These are phyloP conservation scores for Amanita pallidorosea DNA, from an alignment of 768 basidiomycete genomes.

Conservation along the genomic window DNA sequence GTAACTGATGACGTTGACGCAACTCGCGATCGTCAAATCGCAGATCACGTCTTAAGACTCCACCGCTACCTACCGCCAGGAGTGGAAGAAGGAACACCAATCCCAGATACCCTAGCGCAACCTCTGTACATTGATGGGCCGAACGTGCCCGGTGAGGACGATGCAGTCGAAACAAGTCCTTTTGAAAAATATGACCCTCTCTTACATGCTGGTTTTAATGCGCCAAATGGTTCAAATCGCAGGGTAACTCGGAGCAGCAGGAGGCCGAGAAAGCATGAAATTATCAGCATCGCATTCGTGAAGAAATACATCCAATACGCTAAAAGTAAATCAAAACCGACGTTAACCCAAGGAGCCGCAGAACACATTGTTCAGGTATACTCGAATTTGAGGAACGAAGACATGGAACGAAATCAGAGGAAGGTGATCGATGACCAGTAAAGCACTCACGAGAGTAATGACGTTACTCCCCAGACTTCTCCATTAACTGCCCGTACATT, in stretches of 20 bases:
- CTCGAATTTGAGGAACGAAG: constrained; percentile 84
- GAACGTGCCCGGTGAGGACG: constrained; percentile 36
- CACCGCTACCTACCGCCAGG: constrained; percentile 96
- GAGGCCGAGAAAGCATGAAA: constrained; percentile 62
- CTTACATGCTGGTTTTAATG: constrained; percentile 70
- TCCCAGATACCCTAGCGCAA: constrained; percentile 80
- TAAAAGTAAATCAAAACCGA: constrained; percentile 79
- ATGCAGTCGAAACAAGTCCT: constrained; percentile 62
- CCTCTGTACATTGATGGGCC: constrained; percentile 83
- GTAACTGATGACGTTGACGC: constrained; percentile 99
- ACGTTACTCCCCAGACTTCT: constrained; percentile 56
- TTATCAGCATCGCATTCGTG: constrained; percentile 87
- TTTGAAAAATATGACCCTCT: constrained; percentile 97
- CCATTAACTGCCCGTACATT: constrained; percentile 97
- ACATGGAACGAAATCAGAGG: constrained; percentile 81
- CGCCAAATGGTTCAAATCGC: constrained; percentile 38
- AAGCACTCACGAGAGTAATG: constrained; percentile 7
- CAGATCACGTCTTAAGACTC: constrained; percentile 95
- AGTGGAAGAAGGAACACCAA: constrained; percentile 91
- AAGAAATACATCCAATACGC: constrained; percentile 99
- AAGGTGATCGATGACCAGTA: constrained; percentile 34
- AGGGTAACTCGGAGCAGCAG: constrained; percentile 48
- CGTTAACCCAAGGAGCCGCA: constrained; percentile 85
- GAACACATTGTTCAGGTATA: constrained; percentile 92
- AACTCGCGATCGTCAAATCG: constrained; percentile 84